Conservation (phyloP, 164 flowering plant species). For the Piper longum region DNA sequence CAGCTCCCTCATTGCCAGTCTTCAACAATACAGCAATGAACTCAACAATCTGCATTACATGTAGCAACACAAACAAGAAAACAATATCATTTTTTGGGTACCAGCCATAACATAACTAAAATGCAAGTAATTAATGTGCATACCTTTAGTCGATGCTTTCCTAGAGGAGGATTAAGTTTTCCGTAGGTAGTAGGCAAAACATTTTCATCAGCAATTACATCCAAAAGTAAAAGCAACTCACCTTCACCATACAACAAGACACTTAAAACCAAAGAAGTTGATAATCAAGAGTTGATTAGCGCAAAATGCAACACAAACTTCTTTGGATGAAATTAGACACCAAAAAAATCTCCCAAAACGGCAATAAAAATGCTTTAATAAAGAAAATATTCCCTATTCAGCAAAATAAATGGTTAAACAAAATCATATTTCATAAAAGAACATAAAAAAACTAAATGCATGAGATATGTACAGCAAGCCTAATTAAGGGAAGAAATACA, state of each 20-base stretch:
- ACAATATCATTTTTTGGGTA: not conserved
- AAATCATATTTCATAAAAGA: too few relatives aligned
- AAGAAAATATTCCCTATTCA: too few relatives aligned
- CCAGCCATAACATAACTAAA: not conserved
- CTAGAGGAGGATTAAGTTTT: conserved; percentile 82
- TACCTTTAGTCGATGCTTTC: conserved; percentile 90
- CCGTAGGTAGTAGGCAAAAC: conserved; percentile 79
- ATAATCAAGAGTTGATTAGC: not conserved
- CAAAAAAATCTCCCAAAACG: too few relatives aligned
- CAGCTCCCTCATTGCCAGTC: conserved; percentile 64
- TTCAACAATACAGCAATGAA: conserved; percentile 61
- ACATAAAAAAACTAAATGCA: too few relatives aligned
- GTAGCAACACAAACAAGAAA: not conserved
- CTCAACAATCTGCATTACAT: conserved; percentile 60
- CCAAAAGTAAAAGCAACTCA: conserved; percentile 64
- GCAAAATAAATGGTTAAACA: too few relatives aligned
- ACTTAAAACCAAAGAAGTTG: not conserved
- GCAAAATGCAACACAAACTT: not conserved
- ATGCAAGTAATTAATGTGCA: conserved; percentile 2
- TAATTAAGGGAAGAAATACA: too few relatives aligned
- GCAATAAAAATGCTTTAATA: too few relatives aligned
- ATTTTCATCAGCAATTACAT: conserved; percentile 58
- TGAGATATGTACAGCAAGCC: too few relatives aligned
- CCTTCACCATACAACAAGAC: conserved; percentile 26
- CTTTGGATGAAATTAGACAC: too few relatives aligned